phyloP scores from a whole-genome alignment of 2,329 filamentous ascomycete genomes.

The Alternaria sp. region DNA sequence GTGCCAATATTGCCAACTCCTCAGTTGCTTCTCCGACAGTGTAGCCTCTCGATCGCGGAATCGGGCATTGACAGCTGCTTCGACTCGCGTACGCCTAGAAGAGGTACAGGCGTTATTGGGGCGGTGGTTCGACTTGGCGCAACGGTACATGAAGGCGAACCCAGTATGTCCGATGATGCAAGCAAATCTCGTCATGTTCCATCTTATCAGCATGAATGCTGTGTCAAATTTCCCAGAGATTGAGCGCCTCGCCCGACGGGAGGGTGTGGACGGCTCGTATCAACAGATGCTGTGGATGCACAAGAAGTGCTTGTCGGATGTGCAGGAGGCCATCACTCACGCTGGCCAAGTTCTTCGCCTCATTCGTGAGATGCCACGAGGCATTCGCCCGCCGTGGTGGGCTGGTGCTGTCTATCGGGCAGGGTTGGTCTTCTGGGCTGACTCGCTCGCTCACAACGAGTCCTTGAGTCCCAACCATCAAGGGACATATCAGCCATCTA shows the following conservation, averaged over 20 bases:
- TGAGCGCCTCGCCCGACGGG: slow-evolving; percentile 70
- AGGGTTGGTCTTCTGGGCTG: slow-evolving; percentile 52
- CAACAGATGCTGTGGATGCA: slow-evolving; percentile 65
- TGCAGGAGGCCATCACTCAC: slow-evolving; percentile 72
- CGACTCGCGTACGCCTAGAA: slow-evolving; percentile 68
- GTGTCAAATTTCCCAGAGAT: slow-evolving; percentile 74
- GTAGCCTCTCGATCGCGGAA: slow-evolving; percentile 57
- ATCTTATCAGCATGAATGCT: slow-evolving; percentile 74
- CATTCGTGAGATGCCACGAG: slow-evolving; percentile 66
- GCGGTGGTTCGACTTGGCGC: slow-evolving; percentile 73
- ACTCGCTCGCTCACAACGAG: slow-evolving; percentile 65
- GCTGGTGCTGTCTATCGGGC: slow-evolving; percentile 74
- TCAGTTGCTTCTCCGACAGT: slow-evolving; percentile 70
- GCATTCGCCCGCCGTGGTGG: slow-evolving; percentile 75
- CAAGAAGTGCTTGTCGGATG: slow-evolving; percentile 70
- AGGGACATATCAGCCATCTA: slow-evolving; percentile 46
- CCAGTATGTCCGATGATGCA: slow-evolving; percentile 67
- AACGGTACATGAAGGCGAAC: slow-evolving; percentile 64
- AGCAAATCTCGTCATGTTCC: slow-evolving; percentile 74
- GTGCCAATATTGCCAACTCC: slow-evolving; percentile 70
- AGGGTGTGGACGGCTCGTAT: slow-evolving; percentile 65
- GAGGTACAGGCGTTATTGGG: slow-evolving; percentile 71
- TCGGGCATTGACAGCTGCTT: slow-evolving; percentile 65
- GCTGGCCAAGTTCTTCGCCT: slow-evolving; percentile 73
- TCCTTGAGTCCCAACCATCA: slow-evolving; percentile 46